These are phyloP conservation scores for Aspergillus sp. DNA, from an alignment of 2,329 filamentous ascomycete species.

Conservation along the genomic window DNA sequence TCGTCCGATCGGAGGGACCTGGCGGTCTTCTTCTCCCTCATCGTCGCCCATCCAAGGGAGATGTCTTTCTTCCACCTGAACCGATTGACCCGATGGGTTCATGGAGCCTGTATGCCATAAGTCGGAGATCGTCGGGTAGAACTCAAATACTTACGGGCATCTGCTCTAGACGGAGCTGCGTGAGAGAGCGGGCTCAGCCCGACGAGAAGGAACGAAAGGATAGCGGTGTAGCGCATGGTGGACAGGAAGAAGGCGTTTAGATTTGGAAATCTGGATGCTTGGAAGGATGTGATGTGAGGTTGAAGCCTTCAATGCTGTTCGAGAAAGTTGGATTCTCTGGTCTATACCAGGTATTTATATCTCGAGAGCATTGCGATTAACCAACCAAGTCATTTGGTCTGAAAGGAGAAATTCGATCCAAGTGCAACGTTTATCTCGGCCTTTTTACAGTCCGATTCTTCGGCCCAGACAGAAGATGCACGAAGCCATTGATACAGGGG, in stretches of 20 bases:
- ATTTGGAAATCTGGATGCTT: too few species aligned
- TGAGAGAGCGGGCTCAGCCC: neutral
- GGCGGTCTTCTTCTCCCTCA: neutral
- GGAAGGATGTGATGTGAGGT: too few species aligned
- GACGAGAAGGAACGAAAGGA: neutral
- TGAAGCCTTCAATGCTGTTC: too few species aligned
- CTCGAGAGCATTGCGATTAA: neutral
- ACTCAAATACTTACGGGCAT: neutral
- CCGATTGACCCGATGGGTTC: too few species aligned
- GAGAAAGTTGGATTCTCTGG: neutral
- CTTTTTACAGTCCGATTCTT: neutral
- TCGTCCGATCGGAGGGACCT: too few species aligned
- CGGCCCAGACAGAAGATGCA: neutral
- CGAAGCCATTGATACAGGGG: too few species aligned
- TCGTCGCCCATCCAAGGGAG: neutral
- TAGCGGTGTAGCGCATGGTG: neutral
- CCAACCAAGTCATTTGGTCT: neutral
- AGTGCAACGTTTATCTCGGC: neutral
- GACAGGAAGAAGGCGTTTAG: neutral
- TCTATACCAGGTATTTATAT: neutral
- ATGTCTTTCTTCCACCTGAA: too few species aligned
- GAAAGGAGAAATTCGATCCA: neutral
- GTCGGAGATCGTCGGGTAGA: neutral
- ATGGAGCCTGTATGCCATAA: neutral
- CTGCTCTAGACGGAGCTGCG: neutral